Percentiles rank a stretch among this genome's conserved stretches.
phyloP scores from a whole-genome alignment of 164 flowering plant species.

The Cinnamomum chago region DNA sequence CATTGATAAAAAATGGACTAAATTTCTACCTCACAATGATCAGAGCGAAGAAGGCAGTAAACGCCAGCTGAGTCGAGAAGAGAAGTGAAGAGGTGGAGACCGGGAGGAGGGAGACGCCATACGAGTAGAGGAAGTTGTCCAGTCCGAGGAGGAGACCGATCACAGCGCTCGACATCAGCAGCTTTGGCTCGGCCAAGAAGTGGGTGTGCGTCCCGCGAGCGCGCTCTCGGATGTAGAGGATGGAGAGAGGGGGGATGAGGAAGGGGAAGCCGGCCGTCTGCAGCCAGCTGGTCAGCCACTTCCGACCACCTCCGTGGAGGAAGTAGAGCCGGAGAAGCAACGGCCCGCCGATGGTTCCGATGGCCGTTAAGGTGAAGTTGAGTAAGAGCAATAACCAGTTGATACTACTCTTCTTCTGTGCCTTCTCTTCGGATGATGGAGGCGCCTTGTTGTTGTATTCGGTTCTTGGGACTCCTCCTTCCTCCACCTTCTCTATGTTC shows the following conservation, averaged over 20 bases:
- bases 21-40: slow-evolving; percentile 15
- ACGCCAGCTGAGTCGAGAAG: slow-evolving; percentile 20
- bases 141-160: slow-evolving; percentile 19
- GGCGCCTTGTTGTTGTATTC: no score
- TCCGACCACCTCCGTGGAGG: slow-evolving; percentile 18
- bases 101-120: slow-evolving; percentile 19
- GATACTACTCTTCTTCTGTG: no score
- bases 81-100: slow-evolving; percentile 25
- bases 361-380: neutral
- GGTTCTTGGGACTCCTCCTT: no score
- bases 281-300: slow-evolving; percentile 18
- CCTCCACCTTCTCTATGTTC: no score
- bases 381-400: no score
- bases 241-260: slow-evolving; percentile 7
- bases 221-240: neutral
- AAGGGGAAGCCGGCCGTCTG: slow-evolving; percentile 21
- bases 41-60: slow-evolving; percentile 17
- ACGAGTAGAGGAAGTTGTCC: slow-evolving; percentile 19
- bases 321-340: slow-evolving; percentile 16
- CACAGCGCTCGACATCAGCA: slow-evolving; percentile 1
- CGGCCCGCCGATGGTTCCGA: slow-evolving; percentile 15
- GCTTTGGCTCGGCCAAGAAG: slow-evolving; percentile 13
- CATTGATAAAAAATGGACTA: slow-evolving; percentile 12
- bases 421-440: no score
- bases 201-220: neutral